Evolutionary conservation across 2,329 filamentous ascomycete species (phyloP).

Genomic region (Penicillium sp.): DNA sequence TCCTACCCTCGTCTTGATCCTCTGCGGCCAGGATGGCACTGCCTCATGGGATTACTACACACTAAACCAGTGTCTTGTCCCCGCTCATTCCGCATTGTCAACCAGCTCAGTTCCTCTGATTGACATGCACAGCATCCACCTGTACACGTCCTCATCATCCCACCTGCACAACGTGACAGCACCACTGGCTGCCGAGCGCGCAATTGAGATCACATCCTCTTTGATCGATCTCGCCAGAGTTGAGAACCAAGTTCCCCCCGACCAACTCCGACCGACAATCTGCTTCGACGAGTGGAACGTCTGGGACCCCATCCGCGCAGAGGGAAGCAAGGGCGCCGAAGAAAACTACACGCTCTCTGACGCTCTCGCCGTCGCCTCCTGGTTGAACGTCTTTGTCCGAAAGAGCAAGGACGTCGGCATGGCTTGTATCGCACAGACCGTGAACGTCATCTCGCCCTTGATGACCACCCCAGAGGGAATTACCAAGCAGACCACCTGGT

Average conservation of each 20-base stretch:
- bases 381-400: conserved; percentile 73
- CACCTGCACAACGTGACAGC: conserved; percentile 58
- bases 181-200: conserved; percentile 67
- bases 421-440: conserved; percentile 74
- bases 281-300: conserved; percentile 88
- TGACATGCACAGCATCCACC: conserved; percentile 78
- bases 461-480: conserved; percentile 67
- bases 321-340: conserved; percentile 69
- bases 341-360: conserved; percentile 73
- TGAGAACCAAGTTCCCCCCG: conserved; percentile 57
- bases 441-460: conserved; percentile 74
- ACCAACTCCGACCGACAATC: conserved; percentile 64
- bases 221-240: conserved; percentile 72
- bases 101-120: conserved; percentile 50
- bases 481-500: conserved; percentile 71
- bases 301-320: conserved; percentile 70
- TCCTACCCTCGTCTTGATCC: conserved; percentile 65
- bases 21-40: conserved; percentile 70
- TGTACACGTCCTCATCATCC: conserved; percentile 65
- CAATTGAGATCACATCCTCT: conserved; percentile 66
- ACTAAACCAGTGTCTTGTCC: conserved; percentile 64
- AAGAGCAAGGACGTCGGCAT: conserved; percentile 70
- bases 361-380: conserved; percentile 69
- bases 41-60: conserved; percentile 71
- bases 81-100: conserved; percentile 41